Evolutionary conservation across 345 rosid genomes (phyloP).

Genomic region (Eucalyptus caleyi): DNA sequence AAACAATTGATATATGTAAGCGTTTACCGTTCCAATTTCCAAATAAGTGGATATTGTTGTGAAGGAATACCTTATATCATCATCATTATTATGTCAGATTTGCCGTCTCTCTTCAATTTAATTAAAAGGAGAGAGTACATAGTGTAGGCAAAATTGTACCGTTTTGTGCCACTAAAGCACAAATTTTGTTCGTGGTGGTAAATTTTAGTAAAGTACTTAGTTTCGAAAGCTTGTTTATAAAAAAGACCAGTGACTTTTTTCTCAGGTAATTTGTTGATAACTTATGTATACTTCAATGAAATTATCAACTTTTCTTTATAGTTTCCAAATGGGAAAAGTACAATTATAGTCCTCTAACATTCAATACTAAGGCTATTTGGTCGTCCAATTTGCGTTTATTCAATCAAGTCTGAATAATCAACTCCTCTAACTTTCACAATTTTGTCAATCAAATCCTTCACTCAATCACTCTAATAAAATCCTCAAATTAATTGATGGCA

Average conservation of each 20-base stretch:
- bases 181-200: background rate
- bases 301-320: background rate
- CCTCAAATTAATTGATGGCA: background rate
- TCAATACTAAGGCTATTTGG: background rate
- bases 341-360: background rate
- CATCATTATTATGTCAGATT: background rate
- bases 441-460: background rate
- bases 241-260: too few relatives aligned
- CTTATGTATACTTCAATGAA: too few relatives aligned
- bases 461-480: background rate
- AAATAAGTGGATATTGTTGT: background rate
- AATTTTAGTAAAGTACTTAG: background rate
- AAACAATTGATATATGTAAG: background rate
- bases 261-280: background rate
- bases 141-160: background rate
- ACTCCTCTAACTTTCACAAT: background rate
- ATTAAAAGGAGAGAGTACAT: background rate
- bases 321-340: background rate
- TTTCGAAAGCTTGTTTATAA: background rate
- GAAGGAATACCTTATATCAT: background rate
- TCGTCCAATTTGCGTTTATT: background rate
- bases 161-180: background rate
- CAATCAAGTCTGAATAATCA: background rate
- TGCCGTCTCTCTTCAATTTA: background rate
- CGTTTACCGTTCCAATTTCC: background rate